phyloP scores from a whole-genome alignment of 257 asterid species.

The Solanum okadae region DNA sequence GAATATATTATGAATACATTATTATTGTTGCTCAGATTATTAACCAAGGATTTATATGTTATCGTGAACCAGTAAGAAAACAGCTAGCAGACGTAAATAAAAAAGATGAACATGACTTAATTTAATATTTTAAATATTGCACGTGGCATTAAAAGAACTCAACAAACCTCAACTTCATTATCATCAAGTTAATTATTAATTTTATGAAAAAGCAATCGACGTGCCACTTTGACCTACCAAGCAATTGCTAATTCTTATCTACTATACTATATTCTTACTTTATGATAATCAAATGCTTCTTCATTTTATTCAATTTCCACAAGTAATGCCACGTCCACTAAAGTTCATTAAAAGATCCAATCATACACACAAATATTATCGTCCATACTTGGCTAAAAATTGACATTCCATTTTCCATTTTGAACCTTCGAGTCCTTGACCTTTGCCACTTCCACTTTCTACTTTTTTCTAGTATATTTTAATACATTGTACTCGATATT shows the following conservation, averaged over 20 bases:
- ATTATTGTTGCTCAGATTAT: no score
- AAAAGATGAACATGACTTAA: not conserved
- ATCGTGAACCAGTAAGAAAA: not conserved
- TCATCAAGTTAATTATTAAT: not conserved
- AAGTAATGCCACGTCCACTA: slow-evolving; percentile 20
- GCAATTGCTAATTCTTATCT: slow-evolving; percentile 7
- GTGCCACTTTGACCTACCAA: slow-evolving; percentile 30
- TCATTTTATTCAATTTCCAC: not conserved
- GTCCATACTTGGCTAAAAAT: not conserved
- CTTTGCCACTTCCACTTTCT: not conserved
- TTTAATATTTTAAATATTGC: not conserved
- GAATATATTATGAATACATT: no score
- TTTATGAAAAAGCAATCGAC: slow-evolving; percentile 1
- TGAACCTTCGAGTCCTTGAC: not conserved
- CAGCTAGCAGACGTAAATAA: not conserved
- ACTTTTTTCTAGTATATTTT: not conserved
- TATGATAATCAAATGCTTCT: not conserved
- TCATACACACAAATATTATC: not conserved
- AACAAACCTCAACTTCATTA: slow-evolving; percentile 13
- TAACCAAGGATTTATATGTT: not conserved
- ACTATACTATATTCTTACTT: not conserved
- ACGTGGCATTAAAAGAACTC: not conserved
- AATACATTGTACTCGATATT: no score
- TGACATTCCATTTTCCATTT: not conserved
- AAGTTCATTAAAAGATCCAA: not conserved